Base-by-base conservation (phyloP, 306 rosid species). In the Trifolium dubium region DNA sequence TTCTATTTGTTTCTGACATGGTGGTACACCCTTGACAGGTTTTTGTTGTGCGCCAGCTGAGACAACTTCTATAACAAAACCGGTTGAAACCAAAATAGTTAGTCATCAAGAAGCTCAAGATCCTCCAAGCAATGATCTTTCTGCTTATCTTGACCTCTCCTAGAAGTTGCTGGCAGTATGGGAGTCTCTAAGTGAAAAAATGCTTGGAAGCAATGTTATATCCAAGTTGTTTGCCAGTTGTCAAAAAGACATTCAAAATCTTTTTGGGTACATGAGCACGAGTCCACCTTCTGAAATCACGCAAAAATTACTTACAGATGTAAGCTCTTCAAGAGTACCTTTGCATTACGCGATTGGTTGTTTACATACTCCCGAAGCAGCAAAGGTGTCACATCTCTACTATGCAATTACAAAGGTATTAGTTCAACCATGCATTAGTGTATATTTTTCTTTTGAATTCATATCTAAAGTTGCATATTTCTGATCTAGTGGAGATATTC, bases 131-230 rank as follows among this genome's bases (percentile, higher is more conserved):
- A 84, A 72, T 35, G 85, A 83, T 37, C 72, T 71, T 46, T 83
- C 70, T 73, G 76, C 89, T 73, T 72, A 69, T 83, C 80, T 41
- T 50, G 84, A 87, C 35, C 90, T 91, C 77, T 81, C 96, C 70
- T 84, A 87, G 86, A 89, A 88, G 84, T 86, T 93, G 86, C 71
- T 78, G 71, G 80, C 83, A 10, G 79, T 91, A 51, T 89, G 97
- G 94, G 90, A 79, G 72, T 78, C 87, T 44, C 80, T 86, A 46
- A 74, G 64, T 67, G 83, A 74, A 67, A 81, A 76, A 78, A 78
- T 56, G 35, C 67, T 83, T 35, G 88, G 96, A 80, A 85, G 82
- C 75, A 81, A 67, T 84, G 41, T 82, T 55, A 64, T 91, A 81
- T 83, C 92, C 41, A 80, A 89, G 72, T 83, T 93, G 82, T 88